These are phyloP conservation scores for Candida cerambycidarum DNA, from an alignment of 805 yeast species.

Conservation along the genomic window DNA sequence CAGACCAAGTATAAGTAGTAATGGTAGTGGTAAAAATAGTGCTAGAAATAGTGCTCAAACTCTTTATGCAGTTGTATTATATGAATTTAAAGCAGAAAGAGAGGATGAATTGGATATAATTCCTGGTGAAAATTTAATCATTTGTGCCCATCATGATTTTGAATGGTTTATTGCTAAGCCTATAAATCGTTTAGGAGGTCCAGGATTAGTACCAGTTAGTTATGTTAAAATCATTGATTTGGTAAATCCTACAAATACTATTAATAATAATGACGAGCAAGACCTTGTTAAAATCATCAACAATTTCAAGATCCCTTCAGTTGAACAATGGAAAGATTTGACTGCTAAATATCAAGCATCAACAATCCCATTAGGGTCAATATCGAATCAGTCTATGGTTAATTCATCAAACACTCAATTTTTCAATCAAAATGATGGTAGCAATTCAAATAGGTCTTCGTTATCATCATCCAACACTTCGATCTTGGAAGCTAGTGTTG, in stretches of 20 bases:
- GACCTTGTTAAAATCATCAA: slow-evolving; percentile 53
- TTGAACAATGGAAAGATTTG: slow-evolving; percentile 91
- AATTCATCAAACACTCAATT: slow-evolving; percentile 37
- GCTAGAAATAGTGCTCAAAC: slow-evolving; percentile 39
- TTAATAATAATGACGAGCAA: slow-evolving; percentile 41
- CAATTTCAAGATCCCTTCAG: slow-evolving; percentile 77
- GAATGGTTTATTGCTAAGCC: slow-evolving; percentile 99
- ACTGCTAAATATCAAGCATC: slow-evolving; percentile 93
- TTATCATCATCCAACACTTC: slow-evolving; percentile 30
- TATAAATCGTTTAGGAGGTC: slow-evolving; percentile 92
- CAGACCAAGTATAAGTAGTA: not conserved
- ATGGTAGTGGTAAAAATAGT: not conserved
- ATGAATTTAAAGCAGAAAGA: slow-evolving; percentile 80
- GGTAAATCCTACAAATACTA: slow-evolving; percentile 30
- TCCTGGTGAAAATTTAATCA: slow-evolving; percentile 85
- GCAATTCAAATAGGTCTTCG: slow-evolving; percentile 25
- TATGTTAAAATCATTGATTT: slow-evolving; percentile 86
- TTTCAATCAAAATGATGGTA: slow-evolving; percentile 25
- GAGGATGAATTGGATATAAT: slow-evolving; percentile 81
- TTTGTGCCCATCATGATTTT: slow-evolving; percentile 93
- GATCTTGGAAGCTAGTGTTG: slow-evolving; percentile 70
- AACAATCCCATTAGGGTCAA: slow-evolving; percentile 67
- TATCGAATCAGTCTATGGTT: slow-evolving; percentile 32
- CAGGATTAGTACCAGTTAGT: slow-evolving; percentile 91
- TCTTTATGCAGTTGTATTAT: slow-evolving; percentile 81